Evolutionary conservation across 177 flowering plant genomes (phyloP), one percentile per base, ranked within the genome.

Genomic region (Vitis hybrid): DNA sequence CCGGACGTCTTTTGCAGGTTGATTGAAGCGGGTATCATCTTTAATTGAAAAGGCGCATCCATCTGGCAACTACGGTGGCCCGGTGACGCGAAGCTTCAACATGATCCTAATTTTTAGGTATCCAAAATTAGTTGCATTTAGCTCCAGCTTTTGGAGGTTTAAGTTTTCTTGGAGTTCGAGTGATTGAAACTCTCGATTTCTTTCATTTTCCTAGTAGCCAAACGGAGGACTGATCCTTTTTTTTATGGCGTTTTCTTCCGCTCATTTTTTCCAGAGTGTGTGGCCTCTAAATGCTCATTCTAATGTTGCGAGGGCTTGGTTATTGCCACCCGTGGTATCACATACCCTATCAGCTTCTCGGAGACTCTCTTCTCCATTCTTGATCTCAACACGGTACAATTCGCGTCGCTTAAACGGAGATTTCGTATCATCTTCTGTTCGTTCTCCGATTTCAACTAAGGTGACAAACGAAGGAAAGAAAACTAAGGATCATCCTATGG

Each of bases 401-500:
- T 19, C 31, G 4, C 22, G 56, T 48, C 22, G 15, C 1, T 50
- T 63, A 7, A 56, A 33, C 8, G 45, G 45, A 26, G 15, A 57
- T 12, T 67, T 67, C 21, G 53, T 10, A 19, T 19, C 26, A n/a
- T 12, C 26, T 21, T 22, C 64, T 50, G 5, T 45, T 60, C 29
- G 22, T 31, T 52, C 31, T 71, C 69, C 68, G 63, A 16, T 9
- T 65, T 10, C 14, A 22, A 48, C 68, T n/a, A 14, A 31, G 13
- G 53, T 62, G 16, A 14, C 55, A 14, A 62, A 64, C 11, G 18
- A 15, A 21, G 68, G 56, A 64, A 57, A 56, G 19, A 14, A 18
- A 45, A 71, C 56, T 19, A 57, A 71, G 33, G 73, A 63, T 9
- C 51, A 60, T 62, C 52, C 56, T 31, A 11, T 45, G 11, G 66